These are phyloP conservation scores for Talaromyces islandicus DNA, from an alignment of 2,329 filamentous ascomycete genomes.

Conservation along the genomic window DNA sequence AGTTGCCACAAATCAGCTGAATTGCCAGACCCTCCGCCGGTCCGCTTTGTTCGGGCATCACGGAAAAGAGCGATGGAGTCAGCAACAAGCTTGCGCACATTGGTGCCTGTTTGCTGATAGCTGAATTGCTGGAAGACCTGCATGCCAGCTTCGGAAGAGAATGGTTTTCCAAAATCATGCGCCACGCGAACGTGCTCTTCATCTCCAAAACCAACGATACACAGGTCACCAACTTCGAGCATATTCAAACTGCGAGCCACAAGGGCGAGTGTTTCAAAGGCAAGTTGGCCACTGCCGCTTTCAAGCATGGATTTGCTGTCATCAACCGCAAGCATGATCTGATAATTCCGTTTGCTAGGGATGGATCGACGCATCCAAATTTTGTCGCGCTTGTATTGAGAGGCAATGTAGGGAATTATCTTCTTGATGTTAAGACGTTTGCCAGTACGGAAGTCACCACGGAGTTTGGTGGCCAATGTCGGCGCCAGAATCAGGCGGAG, in stretches of 20 bases:
- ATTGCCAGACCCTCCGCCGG: constrained; percentile 37
- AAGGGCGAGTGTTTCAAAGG: constrained; percentile 90
- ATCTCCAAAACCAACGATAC: constrained; percentile 81
- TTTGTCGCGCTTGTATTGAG: constrained; percentile 97
- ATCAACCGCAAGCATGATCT: constrained; percentile 95
- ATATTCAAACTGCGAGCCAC: constrained; percentile 81
- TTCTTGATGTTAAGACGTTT: constrained; percentile 99
- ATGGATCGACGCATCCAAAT: constrained; percentile 97
- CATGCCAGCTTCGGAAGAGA: constrained; percentile 75
- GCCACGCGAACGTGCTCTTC: constrained; percentile 67
- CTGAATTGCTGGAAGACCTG: constrained; percentile 77
- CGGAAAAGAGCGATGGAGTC: constrained; percentile 77
- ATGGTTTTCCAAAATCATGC: constrained; percentile 77
- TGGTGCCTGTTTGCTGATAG: constrained; percentile 79
- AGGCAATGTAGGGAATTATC: constrained; percentile 98
- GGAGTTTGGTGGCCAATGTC: constrained; percentile 90
- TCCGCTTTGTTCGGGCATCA: constrained; percentile 60
- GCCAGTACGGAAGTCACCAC: constrained; percentile 92
- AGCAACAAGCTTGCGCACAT: constrained; percentile 72
- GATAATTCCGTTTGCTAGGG: constrained; percentile 89
- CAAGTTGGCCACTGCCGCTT: constrained; percentile 66
- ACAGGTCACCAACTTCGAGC: constrained; percentile 92
- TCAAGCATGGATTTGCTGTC: constrained; percentile 94
- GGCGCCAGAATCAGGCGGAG: constrained; percentile 92
- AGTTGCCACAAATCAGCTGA: constrained; percentile 82